phyloP scores from a whole-genome alignment of 2,329 filamentous ascomycete genomes.

The Aureobasidium sp. region DNA sequence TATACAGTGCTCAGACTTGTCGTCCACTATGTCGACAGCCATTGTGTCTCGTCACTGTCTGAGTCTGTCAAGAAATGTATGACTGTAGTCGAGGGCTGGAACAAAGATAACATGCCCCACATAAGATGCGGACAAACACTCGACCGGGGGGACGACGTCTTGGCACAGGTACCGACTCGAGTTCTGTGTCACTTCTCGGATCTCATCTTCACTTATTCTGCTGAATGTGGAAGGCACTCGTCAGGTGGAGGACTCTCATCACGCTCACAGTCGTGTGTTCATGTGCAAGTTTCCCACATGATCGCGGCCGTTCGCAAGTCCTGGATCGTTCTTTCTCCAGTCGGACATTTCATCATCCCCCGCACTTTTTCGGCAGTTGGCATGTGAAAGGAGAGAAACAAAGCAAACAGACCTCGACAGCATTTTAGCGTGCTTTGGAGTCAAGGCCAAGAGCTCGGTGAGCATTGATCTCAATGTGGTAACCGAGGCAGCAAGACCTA shows the following conservation, averaged over 20 bases:
- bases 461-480: neutral
- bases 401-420: neutral
- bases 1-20: constrained; percentile 71
- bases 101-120: neutral
- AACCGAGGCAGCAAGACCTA: neutral
- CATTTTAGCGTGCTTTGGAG: neutral
- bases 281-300: constrained; percentile 5
- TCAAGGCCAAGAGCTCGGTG: neutral
- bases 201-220: neutral
- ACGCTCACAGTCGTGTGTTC: neutral
- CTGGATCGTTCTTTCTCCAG: neutral
- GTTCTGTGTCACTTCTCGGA: neutral
- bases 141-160: neutral
- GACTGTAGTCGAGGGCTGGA: neutral
- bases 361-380: constrained; percentile 8
- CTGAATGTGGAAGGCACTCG: neutral
- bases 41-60: neutral
- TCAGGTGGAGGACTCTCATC: neutral
- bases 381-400: constrained; percentile 12
- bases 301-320: neutral
- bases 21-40: constrained; percentile 55
- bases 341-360: neutral
- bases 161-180: neutral
- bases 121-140: neutral
- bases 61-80: neutral